phyloP scores from a whole-genome alignment of 139 green algal species.

The Haematococcus lacustris region DNA sequence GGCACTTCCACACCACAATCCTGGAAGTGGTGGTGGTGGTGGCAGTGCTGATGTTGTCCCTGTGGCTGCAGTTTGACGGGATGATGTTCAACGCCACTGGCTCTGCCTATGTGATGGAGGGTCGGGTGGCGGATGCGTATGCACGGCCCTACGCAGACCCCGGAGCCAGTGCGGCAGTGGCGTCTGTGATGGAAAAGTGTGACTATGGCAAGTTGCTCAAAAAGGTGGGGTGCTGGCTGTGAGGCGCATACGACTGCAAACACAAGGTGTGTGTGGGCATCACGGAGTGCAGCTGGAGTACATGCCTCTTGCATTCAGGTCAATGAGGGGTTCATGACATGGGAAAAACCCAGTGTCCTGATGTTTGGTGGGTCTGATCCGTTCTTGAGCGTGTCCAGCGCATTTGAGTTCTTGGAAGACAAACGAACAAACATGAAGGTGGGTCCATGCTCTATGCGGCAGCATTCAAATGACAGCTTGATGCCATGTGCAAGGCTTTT shows the following conservation, averaged over 20 bases:
- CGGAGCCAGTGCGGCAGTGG: slow-evolving; percentile 39
- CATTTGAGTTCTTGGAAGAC: slow-evolving; percentile 28
- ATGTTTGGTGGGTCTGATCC: slow-evolving; percentile 58
- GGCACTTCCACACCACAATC: no score
- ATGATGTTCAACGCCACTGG: slow-evolving; percentile 16
- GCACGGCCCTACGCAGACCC: slow-evolving; percentile 31
- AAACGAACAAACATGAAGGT: slow-evolving; percentile 43
- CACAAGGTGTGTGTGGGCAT: not conserved
- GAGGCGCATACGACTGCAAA: not conserved
- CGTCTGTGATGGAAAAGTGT: slow-evolving; percentile 51
- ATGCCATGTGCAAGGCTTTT: not conserved
- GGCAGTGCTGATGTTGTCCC: not conserved
- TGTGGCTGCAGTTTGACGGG: slow-evolving; percentile 15
- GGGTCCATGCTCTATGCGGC: not conserved
- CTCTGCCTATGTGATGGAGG: slow-evolving; percentile 7
- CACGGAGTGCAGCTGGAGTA: not conserved
- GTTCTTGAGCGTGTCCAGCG: slow-evolving; percentile 44
- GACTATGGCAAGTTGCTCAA: slow-evolving; percentile 42
- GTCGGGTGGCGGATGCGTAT: slow-evolving; percentile 16
- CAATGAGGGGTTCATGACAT: slow-evolving; percentile 51
- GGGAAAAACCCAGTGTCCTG: slow-evolving; percentile 51
- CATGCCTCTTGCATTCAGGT: slow-evolving; percentile 22
- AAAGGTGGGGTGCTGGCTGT: not conserved
- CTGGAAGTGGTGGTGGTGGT: no score
- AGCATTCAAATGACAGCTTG: not conserved